phyloP scores from a whole-genome alignment of 257 asterid species.

The Nicotiana obtusifolia region DNA sequence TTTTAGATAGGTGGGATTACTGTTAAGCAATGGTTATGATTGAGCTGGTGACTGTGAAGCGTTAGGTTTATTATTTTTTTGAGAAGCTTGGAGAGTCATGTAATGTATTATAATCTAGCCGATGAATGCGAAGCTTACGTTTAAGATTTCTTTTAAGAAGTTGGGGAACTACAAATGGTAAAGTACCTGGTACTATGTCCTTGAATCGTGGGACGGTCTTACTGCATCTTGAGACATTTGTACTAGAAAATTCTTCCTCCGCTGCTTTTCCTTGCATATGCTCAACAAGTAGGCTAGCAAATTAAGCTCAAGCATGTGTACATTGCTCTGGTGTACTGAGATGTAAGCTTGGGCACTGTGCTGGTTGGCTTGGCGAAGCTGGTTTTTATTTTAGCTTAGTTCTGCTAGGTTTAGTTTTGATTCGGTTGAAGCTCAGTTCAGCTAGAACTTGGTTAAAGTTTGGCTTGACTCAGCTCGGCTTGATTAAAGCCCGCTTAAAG shows the following conservation, averaged over 20 bases:
- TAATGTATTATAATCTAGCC: background rate
- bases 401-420: background rate
- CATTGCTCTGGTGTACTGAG: background rate
- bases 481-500: background rate
- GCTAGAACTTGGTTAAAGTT: background rate
- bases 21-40: background rate
- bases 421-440: background rate
- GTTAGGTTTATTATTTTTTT: background rate
- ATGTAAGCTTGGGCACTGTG: background rate
- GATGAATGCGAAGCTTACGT: background rate
- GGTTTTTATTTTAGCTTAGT: background rate
- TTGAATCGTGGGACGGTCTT: background rate
- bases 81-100: background rate
- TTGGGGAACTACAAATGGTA: no score
- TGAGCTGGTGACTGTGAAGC: background rate
- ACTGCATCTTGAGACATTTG: background rate
- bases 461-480: background rate
- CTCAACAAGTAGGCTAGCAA: background rate
- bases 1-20: background rate
- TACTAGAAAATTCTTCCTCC: background rate
- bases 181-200: no score
- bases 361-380: background rate
- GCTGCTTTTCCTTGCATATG: background rate
- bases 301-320: background rate
- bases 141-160: no score